phyloP scores from a whole-genome alignment of 768 basidiomycete genomes.

The Naganishia onofrii region DNA sequence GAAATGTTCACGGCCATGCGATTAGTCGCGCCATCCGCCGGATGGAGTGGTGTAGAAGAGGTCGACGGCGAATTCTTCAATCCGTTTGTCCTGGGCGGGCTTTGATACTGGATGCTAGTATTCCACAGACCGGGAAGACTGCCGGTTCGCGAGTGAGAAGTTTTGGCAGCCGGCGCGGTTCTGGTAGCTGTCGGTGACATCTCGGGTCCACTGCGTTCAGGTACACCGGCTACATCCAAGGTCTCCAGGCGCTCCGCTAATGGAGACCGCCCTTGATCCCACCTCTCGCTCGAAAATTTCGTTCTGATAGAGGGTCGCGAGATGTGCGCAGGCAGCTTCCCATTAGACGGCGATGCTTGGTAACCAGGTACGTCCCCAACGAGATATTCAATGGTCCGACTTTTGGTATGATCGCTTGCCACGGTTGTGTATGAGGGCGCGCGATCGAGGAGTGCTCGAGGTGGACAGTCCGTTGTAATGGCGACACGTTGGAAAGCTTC shows the following conservation, averaged over 20 bases:
- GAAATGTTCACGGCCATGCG: not conserved
- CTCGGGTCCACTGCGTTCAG: not conserved
- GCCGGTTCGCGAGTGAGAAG: not conserved
- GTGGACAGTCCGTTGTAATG: conserved; percentile 26
- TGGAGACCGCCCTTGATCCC: not conserved
- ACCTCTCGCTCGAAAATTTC: conserved; percentile 11
- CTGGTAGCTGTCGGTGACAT: not conserved
- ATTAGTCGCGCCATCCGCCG: not conserved
- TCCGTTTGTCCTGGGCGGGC: not conserved
- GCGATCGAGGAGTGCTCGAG: conserved; percentile 23
- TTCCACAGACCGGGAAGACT: conserved; percentile 7
- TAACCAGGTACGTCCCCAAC: conserved; percentile 2
- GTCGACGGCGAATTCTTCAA: not conserved
- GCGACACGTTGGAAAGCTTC: conserved; percentile 32
- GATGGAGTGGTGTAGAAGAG: conserved; percentile 6
- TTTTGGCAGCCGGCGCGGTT: not conserved
- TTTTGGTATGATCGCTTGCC: conserved; percentile 19
- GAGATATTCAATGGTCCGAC: conserved; percentile 20
- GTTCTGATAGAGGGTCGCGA: conserved; percentile 11
- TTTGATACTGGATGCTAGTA: not conserved
- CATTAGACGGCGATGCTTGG: not conserved
- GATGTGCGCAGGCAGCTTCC: not conserved
- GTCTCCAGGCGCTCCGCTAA: not conserved
- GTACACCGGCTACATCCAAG: not conserved
- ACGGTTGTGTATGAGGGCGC: conserved; percentile 32